Evolutionary conservation across 192 early-diverging fungal species (phyloP).

Genomic region (Helicostylum pulchrum): DNA sequence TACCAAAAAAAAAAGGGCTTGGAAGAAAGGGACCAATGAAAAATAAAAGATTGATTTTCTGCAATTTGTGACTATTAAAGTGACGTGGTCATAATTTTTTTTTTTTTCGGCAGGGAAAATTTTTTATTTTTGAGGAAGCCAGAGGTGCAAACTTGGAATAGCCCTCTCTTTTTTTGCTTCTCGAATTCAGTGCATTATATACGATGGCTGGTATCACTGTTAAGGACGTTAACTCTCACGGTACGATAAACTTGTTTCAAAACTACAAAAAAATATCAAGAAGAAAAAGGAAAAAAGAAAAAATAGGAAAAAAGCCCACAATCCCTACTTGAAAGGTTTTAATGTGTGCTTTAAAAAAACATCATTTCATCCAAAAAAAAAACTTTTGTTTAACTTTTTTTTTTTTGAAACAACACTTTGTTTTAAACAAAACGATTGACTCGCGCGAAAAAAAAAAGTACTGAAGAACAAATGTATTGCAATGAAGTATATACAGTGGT

Average conservation of each 20-base stretch:
- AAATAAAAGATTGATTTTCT: no score
- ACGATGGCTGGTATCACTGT: conserved; percentile 53
- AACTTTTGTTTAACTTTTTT: not conserved
- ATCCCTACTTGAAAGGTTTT: not conserved
- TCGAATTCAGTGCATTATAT: conserved; percentile 21
- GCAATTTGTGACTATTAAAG: no score
- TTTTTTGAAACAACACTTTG: not conserved
- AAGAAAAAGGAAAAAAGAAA: not conserved
- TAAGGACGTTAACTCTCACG: conserved; percentile 75
- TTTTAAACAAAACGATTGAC: not conserved
- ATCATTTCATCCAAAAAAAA: not conserved
- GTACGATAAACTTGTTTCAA: conserved; percentile 18
- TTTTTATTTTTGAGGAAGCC: conserved; percentile 2
- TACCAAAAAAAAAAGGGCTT: no score
- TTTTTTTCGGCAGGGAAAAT: no score
- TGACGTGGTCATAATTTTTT: no score
- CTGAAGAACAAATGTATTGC: no score
- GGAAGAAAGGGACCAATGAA: no score
- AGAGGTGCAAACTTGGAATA: not conserved
- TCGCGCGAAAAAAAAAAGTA: not conserved
- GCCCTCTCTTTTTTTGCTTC: conserved; percentile 21
- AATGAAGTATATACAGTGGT: no score
- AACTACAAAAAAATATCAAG: not conserved
- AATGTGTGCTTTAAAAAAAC: not conserved
- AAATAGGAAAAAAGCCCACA: no score